Evolutionary conservation across 305 asterid species (phyloP).

Genomic region (Lippia alba): DNA sequence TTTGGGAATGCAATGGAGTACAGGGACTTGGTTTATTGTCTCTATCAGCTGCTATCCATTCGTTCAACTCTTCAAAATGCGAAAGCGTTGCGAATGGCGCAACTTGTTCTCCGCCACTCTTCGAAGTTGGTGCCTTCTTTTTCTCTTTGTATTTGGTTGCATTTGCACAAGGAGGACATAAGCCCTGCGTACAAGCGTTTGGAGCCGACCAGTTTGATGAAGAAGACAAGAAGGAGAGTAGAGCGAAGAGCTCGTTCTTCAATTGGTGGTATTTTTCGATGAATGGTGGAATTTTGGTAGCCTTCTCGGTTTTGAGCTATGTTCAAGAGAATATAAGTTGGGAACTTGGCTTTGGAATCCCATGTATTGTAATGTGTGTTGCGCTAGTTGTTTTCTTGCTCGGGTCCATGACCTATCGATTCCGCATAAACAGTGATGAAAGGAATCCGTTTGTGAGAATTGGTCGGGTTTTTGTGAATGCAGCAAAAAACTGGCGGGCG

Average conservation of each 20-base stretch:
- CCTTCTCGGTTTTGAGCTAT: conserved; percentile 38
- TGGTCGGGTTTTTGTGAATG: conserved; percentile 9
- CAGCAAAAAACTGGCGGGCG: conserved; percentile 4
- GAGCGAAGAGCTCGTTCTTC: conserved; percentile 55
- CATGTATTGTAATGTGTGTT: conserved; percentile 39
- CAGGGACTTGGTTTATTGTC: conserved; percentile 59
- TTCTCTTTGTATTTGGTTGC: conserved; percentile 42
- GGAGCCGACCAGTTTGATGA: conserved; percentile 49
- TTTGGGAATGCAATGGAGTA: not conserved
- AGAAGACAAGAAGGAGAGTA: conserved; percentile 25
- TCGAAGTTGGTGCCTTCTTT: conserved; percentile 39
- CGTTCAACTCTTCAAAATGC: conserved; percentile 33
- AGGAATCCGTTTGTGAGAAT: conserved; percentile 30
- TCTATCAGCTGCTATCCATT: conserved; percentile 41
- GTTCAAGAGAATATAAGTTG: conserved; percentile 42
- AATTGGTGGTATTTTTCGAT: conserved; percentile 55
- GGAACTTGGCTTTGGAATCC: conserved; percentile 54
- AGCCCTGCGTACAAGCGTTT: conserved; percentile 46
- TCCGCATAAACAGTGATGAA: conserved; percentile 7
- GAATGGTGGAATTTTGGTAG: conserved; percentile 32
- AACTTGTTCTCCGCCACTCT: conserved; percentile 26
- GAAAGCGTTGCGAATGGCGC: not conserved
- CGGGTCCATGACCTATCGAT: conserved; percentile 33
- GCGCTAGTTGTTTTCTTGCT: conserved; percentile 29
- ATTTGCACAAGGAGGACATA: conserved; percentile 52